Evolutionary conservation across 495 filamentous ascomycete genomes (phyloP), one percentile per base, ranked within the genome.

Genomic region (Cudoniella acicularis): DNA sequence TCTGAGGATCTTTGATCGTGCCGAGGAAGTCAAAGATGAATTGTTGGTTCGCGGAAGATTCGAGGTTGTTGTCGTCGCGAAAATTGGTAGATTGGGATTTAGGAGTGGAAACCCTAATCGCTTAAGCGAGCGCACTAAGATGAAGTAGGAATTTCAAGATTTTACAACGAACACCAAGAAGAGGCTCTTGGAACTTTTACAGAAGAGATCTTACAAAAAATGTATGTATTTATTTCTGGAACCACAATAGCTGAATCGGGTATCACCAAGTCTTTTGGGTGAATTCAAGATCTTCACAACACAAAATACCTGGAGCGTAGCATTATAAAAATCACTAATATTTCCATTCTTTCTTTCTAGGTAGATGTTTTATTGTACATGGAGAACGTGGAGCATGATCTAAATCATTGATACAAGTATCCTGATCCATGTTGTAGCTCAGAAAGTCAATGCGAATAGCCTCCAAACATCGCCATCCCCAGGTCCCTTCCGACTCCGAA

Each of bases 61-160:
- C 30, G 56, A 61, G 52, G 22, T 64, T 54, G 49, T 50, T 47
- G 52, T 56, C 48, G 56, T 40, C 51, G 60, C 48, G 23, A 26
- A 40, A 54, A 52, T 20, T 54, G 16, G 49, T 13, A 25, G 45
- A 57, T 55, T 50, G 22, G 26, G 24, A 26, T 26, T 53, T 48
- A 41, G 30, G 59, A 40, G 41, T 43, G 22, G 47, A 58, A 63
- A 59, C 56, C 53, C 54, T 59, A 63, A 57, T 63, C 55, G 47
- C 1, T 51, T 54, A 54, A 58, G 52, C 60, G 49, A 63, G 51
- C 49, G 23, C 22, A 43, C 56, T 41, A 46, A 48, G 47, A 40
- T 9, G 26, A 42, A 6, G 50, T 42, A 10, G 11, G 46, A 23
- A 30, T 36, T 43, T 41, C 47, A 9, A 6, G 49, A 27, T 24